Conservation (phyloP, 768 basidiomycete genomes). For the Pholiota molesta region DNA sequence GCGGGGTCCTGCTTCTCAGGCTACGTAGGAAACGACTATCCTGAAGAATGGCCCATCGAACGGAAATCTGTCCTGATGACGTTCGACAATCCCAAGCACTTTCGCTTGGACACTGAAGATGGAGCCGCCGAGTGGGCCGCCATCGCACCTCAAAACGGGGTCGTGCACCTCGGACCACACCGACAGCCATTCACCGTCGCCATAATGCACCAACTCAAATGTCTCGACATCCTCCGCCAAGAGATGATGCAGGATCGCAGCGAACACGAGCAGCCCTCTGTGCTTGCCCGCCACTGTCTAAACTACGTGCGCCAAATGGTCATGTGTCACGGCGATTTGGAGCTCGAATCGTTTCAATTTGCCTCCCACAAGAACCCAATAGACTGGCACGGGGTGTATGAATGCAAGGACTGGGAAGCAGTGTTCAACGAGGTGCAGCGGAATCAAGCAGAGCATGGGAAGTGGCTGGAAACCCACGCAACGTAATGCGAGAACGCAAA, state of each 20-base stretch:
- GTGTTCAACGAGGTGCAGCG: constrained; percentile 31
- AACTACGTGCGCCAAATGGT: constrained; percentile 39
- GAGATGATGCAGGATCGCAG: constrained; percentile 26
- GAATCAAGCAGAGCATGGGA: constrained; percentile 28
- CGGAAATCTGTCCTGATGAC: constrained; percentile 32
- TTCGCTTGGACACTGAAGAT: constrained; percentile 29
- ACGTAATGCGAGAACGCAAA: not conserved
- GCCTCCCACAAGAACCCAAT: constrained; percentile 35
- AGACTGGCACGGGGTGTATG: constrained; percentile 31
- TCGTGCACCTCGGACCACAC: constrained; percentile 34
- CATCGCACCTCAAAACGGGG: constrained; percentile 31
- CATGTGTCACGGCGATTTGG: constrained; percentile 33
- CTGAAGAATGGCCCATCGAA: constrained; percentile 34
- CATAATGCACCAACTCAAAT: constrained; percentile 40
- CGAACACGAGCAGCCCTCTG: constrained; percentile 22
- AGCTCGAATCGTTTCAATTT: constrained; percentile 33
- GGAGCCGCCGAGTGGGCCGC: constrained; percentile 34
- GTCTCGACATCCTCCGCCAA: constrained; percentile 36
- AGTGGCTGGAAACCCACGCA: constrained; percentile 16
- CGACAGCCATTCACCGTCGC: constrained; percentile 35
- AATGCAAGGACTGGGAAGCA: constrained; percentile 38
- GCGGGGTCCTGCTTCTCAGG: constrained; percentile 19
- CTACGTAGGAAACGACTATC: constrained; percentile 34
- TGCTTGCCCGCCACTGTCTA: constrained; percentile 31
- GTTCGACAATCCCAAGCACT: constrained; percentile 35